Evolutionary conservation across 2,329 filamentous ascomycete genomes (phyloP).

Genomic region (Pochonia chlamydosporia): DNA sequence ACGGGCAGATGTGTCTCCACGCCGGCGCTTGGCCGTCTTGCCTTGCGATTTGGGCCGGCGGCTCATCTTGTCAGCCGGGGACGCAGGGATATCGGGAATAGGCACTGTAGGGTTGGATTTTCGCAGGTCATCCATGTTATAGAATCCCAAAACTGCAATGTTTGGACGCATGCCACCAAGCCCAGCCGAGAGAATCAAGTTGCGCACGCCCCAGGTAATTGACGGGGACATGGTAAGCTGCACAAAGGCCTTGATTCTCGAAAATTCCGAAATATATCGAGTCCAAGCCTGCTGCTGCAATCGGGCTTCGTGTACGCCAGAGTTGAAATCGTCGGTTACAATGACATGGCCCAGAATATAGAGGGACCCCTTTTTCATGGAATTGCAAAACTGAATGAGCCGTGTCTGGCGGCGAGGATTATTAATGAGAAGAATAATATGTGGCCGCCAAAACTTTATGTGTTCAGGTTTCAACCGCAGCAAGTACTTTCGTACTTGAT

Average conservation of each 20-base stretch:
- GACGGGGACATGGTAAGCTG: constrained; percentile 79
- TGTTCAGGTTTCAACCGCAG: constrained; percentile 79
- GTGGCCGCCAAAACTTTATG: constrained; percentile 89
- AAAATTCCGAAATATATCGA: constrained; percentile 76
- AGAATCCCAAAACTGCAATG: constrained; percentile 75
- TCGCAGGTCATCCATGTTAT: constrained; percentile 72
- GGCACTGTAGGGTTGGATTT: constrained; percentile 50
- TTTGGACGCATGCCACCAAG: constrained; percentile 86
- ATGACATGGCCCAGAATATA: constrained; percentile 87
- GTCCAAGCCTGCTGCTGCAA: constrained; percentile 78
- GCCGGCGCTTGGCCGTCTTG: constrained; percentile 30
- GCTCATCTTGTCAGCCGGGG: constrained; percentile 27
- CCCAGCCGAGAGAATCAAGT: constrained; percentile 74
- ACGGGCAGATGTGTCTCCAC: constrained; percentile 50
- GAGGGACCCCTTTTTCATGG: constrained; percentile 77
- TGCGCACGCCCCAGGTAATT: constrained; percentile 79
- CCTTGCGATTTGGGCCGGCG: constrained; percentile 22
- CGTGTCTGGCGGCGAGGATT: constrained; percentile 76
- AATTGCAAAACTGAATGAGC: constrained; percentile 87
- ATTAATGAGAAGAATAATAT: constrained; percentile 79
- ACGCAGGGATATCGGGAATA: constrained; percentile 43
- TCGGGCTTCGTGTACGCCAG: constrained; percentile 73
- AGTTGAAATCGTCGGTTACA: constrained; percentile 74
- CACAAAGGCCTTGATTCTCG: constrained; percentile 82
- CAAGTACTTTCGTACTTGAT: constrained; percentile 81